Conservation (phyloP, 768 basidiomycete species). For the Pleurotus tuber-regium region DNA sequence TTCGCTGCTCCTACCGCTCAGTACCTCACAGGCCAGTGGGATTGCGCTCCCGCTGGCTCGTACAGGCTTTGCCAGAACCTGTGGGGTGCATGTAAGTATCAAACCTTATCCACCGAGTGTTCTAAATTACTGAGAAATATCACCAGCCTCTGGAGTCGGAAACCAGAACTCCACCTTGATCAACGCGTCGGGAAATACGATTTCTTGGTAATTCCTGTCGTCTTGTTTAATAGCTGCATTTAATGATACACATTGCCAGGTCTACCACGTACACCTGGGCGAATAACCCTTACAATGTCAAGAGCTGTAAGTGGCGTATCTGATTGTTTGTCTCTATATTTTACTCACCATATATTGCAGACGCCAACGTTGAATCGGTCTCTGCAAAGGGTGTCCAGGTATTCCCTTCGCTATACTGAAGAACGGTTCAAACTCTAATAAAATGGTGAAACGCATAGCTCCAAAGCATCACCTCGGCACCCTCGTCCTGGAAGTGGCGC, state of each 20-base stretch:
- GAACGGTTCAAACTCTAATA: too few species aligned
- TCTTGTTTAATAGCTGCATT: too few species aligned
- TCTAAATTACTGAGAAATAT: background rate
- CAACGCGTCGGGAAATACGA: slow-evolving; percentile 21
- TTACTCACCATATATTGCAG: slow-evolving; percentile 20
- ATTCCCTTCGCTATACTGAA: background rate
- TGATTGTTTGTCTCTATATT: background rate
- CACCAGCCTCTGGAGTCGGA: slow-evolving; percentile 43
- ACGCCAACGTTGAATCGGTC: slow-evolving; percentile 48
- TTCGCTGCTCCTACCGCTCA: slow-evolving; percentile 24
- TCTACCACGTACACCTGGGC: slow-evolving; percentile 53
- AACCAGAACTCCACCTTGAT: slow-evolving; percentile 46
- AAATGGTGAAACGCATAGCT: slow-evolving; percentile 34
- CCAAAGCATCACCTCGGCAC: slow-evolving; percentile 37
- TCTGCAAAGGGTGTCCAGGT: slow-evolving; percentile 49
- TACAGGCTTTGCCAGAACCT: slow-evolving; percentile 58
- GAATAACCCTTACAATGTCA: slow-evolving; percentile 47
- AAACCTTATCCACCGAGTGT: background rate
- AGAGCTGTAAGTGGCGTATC: slow-evolving; percentile 43
- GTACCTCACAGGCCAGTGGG: slow-evolving; percentile 41
- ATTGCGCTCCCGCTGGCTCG: slow-evolving; percentile 43
- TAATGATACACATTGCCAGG: too few species aligned
- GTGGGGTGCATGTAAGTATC: slow-evolving; percentile 43
- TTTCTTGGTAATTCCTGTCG: slow-evolving; percentile 13
- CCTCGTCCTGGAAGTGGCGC: slow-evolving; percentile 50